Evolutionary conservation across 345 rosid genomes (phyloP).

Genomic region (Microcos paniculata): DNA sequence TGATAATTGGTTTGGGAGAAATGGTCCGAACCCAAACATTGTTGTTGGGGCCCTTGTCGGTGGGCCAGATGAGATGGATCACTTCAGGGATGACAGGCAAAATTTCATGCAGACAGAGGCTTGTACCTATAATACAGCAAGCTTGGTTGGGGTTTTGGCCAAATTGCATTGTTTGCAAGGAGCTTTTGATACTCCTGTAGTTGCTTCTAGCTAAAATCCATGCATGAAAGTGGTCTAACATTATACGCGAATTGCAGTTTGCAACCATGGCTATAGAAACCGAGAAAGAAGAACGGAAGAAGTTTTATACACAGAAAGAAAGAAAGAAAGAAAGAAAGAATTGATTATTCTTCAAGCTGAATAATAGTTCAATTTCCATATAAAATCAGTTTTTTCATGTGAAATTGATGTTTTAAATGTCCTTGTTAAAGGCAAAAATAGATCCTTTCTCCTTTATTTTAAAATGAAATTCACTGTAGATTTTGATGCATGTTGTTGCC

Average conservation of each 20-base stretch:
- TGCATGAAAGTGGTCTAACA: background rate
- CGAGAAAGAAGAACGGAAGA: background rate
- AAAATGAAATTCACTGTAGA: background rate
- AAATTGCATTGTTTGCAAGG: slow-evolving; percentile 23
- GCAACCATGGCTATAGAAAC: background rate
- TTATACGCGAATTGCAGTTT: background rate
- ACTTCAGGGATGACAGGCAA: slow-evolving; percentile 42
- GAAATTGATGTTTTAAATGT: background rate
- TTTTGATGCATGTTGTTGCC: background rate
- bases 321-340: background rate
- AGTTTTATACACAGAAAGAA: background rate
- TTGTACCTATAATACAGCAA: slow-evolving; percentile 60
- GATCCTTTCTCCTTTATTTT: background rate
- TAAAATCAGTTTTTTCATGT: background rate
- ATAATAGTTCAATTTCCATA: background rate
- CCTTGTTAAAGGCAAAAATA: too few species aligned
- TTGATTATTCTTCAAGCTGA: background rate
- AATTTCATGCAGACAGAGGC: slow-evolving; percentile 58
- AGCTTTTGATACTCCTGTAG: background rate
- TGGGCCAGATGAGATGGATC: slow-evolving; percentile 52
- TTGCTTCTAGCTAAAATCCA: slow-evolving; percentile 15
- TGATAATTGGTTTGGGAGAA: slow-evolving; percentile 41
- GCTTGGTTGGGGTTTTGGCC: slow-evolving; percentile 57
- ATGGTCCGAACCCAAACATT: slow-evolving; percentile 46
- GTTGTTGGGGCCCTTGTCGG: slow-evolving; percentile 61